Evolutionary conservation across 2,329 filamentous ascomycete genomes (phyloP).

Genomic region (Orbilia ellipsospora): DNA sequence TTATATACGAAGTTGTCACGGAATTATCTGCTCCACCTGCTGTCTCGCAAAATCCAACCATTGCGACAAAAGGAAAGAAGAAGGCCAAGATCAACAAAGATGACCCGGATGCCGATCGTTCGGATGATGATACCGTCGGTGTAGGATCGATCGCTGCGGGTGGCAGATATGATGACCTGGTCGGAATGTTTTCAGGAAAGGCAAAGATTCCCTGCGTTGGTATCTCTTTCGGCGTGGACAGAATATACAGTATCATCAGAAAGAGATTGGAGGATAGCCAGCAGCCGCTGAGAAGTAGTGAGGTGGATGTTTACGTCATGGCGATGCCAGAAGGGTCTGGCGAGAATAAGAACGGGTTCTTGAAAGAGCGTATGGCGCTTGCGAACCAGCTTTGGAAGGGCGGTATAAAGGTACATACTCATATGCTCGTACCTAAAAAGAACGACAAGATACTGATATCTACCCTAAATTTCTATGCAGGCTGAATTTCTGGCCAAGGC

Average conservation of each 20-base stretch:
- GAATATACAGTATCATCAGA: constrained; percentile 93
- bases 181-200: constrained; percentile 91
- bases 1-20: constrained; percentile 90
- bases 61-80: constrained; percentile 66
- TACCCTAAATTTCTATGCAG: constrained; percentile 60
- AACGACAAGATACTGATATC: background rate
- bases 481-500: constrained; percentile 90
- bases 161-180: constrained; percentile 90
- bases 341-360: constrained; percentile 81
- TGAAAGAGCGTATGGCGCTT: constrained; percentile 85
- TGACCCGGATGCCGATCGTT: constrained; percentile 73
- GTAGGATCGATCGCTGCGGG: constrained; percentile 90
- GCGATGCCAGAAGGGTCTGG: constrained; percentile 76
- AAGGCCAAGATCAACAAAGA: constrained; percentile 66
- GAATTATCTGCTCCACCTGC: constrained; percentile 75
- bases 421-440: too few species aligned
- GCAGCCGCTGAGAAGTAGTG: constrained; percentile 72
- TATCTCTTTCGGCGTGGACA: constrained; percentile 93
- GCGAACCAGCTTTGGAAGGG: constrained; percentile 83
- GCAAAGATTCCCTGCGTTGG: constrained; percentile 87
- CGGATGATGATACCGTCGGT: constrained; percentile 80
- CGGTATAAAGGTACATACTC: constrained; percentile 76
- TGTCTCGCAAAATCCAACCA: constrained; percentile 59
- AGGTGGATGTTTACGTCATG: constrained; percentile 94
- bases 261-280: constrained; percentile 73